Base-by-base conservation (phyloP, 148 eudicot genomes). In the Nepenthes mirabilis region DNA sequence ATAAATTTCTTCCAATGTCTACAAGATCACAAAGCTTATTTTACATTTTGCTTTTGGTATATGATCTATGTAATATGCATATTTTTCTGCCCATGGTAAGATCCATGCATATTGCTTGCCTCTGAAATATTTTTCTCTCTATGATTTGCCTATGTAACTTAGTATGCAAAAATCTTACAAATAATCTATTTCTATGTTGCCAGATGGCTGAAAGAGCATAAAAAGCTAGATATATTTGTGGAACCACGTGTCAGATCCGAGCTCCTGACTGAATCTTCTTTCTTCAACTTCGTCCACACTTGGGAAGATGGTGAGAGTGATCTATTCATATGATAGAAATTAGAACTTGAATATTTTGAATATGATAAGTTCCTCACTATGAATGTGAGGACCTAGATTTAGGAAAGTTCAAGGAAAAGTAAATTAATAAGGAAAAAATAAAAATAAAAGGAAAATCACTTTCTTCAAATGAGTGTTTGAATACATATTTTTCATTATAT, bases 151-250 rank as follows among this genome's bases (percentile, higher is more conserved):
- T 3, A 40, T 3, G 0, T 40, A 40, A 8, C 45, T 8, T 3
- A 3, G 8, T 4, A 8, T 3, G 23, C 23, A 23, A 40, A 40
- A 3, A 40, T 8, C 8, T 4, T 40, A 3, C 45, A 40, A 36
- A 33, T 33, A 12, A 49, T 34, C 2, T 32, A 55, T 55, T 50
- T 58, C 9, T 40, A 37, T 45, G 23, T 59, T 74, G 47, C 68
- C 82, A 93, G 99, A 69, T 93, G 99, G 99, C 74, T 93, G 76
- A 86, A 78, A 59, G 83, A 83, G 64, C 74, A 83, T 64, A 81
- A 80, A 75, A 75, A 79, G 56, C 56, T 93, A 35, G 77, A 80
- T 52, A 69, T 93, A 48, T 73, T 79, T 56, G 99, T 89, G 62
- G 99, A 93, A 73, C 99, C 96, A 40, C 83, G 87, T 60, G 97